These are phyloP conservation scores for Collybia mongolica DNA, from an alignment of 768 basidiomycete species.

Conservation along the genomic window DNA sequence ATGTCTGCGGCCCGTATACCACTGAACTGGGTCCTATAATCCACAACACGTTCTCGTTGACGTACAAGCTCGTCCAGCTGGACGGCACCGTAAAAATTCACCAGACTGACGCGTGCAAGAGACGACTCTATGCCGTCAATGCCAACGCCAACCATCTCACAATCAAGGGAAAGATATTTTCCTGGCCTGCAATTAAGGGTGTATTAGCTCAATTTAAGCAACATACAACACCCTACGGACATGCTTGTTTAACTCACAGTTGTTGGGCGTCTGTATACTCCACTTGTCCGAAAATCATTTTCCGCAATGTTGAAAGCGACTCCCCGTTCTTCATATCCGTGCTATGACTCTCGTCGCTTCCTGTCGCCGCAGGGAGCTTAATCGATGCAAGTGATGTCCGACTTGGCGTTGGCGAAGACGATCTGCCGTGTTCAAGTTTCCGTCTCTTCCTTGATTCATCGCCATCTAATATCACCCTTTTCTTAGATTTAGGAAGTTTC, in stretches of 20 bases:
- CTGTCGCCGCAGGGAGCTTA: neutral
- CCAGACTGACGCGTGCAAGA: conserved; percentile 84
- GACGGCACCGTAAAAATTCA: conserved; percentile 83
- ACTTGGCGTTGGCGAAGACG: conserved; percentile 6
- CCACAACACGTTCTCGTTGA: conserved; percentile 85
- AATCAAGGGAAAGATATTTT: conserved; percentile 84
- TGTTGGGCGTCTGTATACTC: conserved; percentile 38
- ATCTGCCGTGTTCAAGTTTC: conserved; percentile 20
- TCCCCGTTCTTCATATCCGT: conserved; percentile 44
- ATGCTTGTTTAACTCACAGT: conserved; percentile 35
- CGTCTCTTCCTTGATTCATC: conserved; percentile 22
- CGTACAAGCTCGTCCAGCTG: conserved; percentile 84
- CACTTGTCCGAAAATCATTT: conserved; percentile 52
- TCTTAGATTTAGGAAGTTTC: conserved; percentile 15
- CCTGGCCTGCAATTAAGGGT: conserved; percentile 45
- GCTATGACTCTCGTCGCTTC: neutral
- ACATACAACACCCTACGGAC: conserved; percentile 3
- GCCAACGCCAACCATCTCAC: conserved; percentile 98
- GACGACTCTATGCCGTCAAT: conserved; percentile 79
- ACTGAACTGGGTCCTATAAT: conserved; percentile 89
- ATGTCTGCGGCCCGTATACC: conserved; percentile 81
- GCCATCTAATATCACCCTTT: conserved; percentile 5
- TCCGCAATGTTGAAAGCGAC: conserved; percentile 41
- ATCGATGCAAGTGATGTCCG: neutral
- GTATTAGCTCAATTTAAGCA: conserved; percentile 4